A percentile compares a stretch with the other conserved stretches of the same genome.
phyloP scores from a whole-genome alignment of 768 basidiomycete species.

The Hypholoma fasciculare region DNA sequence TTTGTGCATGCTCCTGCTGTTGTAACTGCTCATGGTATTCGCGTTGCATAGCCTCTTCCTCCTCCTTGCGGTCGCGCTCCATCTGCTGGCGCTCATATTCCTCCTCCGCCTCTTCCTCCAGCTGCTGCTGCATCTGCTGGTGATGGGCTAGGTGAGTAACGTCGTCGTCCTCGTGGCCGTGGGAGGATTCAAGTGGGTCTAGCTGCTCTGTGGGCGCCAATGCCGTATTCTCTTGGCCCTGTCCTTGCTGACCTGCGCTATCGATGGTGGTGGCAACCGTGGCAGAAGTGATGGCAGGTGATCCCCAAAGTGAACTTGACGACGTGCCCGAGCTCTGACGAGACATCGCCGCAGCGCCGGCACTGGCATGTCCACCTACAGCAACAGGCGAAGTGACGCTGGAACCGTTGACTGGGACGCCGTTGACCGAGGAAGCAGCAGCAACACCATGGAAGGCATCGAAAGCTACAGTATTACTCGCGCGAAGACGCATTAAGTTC shows the following conservation, averaged over 20 bases:
- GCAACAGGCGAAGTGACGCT: slow-evolving; percentile 37
- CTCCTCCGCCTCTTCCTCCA: slow-evolving; percentile 1
- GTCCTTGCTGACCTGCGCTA: not conserved
- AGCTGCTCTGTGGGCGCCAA: slow-evolving; percentile 3
- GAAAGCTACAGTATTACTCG: slow-evolving; percentile 50
- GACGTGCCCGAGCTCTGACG: slow-evolving; percentile 33
- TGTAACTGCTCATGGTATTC: slow-evolving; percentile 1
- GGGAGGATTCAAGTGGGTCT: not conserved
- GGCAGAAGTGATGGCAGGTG: slow-evolving; percentile 2
- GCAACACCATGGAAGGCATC: slow-evolving; percentile 79
- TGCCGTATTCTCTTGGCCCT: slow-evolving; percentile 17
- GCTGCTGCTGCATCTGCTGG: slow-evolving; percentile 10
- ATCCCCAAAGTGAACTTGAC: slow-evolving; percentile 9
- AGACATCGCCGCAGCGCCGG: slow-evolving; percentile 29
- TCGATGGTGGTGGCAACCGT: slow-evolving; percentile 11
- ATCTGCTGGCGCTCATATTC: slow-evolving; percentile 1
- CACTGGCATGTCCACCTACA: slow-evolving; percentile 6
- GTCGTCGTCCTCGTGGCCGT: not conserved
- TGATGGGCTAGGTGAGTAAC: slow-evolving; percentile 6
- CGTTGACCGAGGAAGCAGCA: not conserved
- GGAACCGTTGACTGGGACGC: slow-evolving; percentile 17
- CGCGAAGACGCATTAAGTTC: slow-evolving; percentile 37
- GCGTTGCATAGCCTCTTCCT: slow-evolving; percentile 2
- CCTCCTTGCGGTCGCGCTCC: slow-evolving; percentile 4
- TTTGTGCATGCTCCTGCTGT: slow-evolving; percentile 1